Conservation (phyloP, 2,329 filamentous ascomycete species). For the Metarhizium album region DNA sequence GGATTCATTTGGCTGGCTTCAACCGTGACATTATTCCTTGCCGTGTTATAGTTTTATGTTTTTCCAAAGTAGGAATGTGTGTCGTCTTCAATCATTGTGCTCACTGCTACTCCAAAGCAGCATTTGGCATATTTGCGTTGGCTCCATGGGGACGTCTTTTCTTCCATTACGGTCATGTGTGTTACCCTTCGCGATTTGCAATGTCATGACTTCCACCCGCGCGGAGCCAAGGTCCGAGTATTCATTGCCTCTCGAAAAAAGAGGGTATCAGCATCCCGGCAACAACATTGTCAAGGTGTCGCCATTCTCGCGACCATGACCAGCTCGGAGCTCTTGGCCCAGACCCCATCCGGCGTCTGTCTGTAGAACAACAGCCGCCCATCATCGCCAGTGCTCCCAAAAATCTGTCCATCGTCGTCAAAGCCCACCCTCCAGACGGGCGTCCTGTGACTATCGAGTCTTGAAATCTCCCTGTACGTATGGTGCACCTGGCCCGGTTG, state of each 20-base stretch:
- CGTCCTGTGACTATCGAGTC: slow-evolving; percentile 55
- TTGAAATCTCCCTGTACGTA: slow-evolving; percentile 50
- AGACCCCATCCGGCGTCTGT: slow-evolving; percentile 45
- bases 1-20: background rate
- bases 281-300: slow-evolving; percentile 21
- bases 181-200: background rate
- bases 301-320: slow-evolving; percentile 44
- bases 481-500: slow-evolving; percentile 58
- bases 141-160: too few relatives aligned
- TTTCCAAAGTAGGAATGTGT: too few relatives aligned
- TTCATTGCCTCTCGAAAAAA: background rate
- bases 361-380: slow-evolving; percentile 54
- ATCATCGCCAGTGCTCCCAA: slow-evolving; percentile 69
- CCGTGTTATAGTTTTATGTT: too few relatives aligned
- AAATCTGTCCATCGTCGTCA: slow-evolving; percentile 57
- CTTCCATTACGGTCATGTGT: too few relatives aligned
- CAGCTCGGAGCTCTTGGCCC: slow-evolving; percentile 51
- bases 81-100: background rate
- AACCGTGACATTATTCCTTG: background rate
- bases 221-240: background rate
- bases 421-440: slow-evolving; percentile 70
- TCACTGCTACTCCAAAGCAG: background rate
- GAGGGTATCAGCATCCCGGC: background rate
- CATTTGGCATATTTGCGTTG: too few relatives aligned
- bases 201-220: background rate